Percentiles rank a stretch among this genome's conserved stretches.
Conservation (phyloP, 768 basidiomycete genomes). For the Guyanaporus albipodus region DNA sequence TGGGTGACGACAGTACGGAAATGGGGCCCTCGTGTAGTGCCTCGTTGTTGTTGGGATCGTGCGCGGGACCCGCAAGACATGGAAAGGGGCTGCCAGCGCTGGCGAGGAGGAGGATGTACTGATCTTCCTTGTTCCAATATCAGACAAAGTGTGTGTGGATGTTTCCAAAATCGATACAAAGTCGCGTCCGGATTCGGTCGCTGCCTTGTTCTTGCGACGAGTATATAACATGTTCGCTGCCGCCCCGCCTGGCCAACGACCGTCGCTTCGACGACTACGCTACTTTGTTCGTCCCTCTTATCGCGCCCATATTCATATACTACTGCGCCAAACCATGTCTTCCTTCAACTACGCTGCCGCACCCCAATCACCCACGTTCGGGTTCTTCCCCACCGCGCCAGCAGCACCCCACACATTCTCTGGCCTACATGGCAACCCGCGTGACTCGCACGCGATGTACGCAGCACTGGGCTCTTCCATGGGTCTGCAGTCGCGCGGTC, state of each 20-base stretch:
- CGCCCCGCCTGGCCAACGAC: slow-evolving; percentile 8
- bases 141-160: slow-evolving; percentile 11
- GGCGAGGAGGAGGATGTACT: no score
- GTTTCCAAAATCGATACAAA: slow-evolving; percentile 22
- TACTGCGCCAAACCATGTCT: slow-evolving; percentile 36
- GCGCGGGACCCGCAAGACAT: no score
- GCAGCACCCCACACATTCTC: slow-evolving; percentile 57
- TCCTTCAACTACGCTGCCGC: slow-evolving; percentile 37
- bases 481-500: slow-evolving; percentile 23
- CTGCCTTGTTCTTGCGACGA: slow-evolving; percentile 28
- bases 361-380: slow-evolving; percentile 53
- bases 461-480: slow-evolving; percentile 40
- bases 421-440: slow-evolving; percentile 55
- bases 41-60: neutral
- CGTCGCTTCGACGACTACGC: slow-evolving; percentile 9
- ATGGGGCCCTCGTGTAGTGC: neutral
- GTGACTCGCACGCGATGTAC: slow-evolving; percentile 58
- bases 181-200: slow-evolving; percentile 15
- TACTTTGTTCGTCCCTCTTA: neutral
- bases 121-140: slow-evolving; percentile 21
- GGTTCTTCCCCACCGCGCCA: slow-evolving; percentile 54
- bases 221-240: slow-evolving; percentile 27
- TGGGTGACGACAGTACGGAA: neutral
- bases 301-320: neutral
- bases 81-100: no score